A percentile compares a stretch with the other conserved stretches of the same genome.
These are phyloP conservation scores for Diaporthe citriasiana DNA, from an alignment of 2,329 filamentous ascomycete species.

Conservation along the genomic window DNA sequence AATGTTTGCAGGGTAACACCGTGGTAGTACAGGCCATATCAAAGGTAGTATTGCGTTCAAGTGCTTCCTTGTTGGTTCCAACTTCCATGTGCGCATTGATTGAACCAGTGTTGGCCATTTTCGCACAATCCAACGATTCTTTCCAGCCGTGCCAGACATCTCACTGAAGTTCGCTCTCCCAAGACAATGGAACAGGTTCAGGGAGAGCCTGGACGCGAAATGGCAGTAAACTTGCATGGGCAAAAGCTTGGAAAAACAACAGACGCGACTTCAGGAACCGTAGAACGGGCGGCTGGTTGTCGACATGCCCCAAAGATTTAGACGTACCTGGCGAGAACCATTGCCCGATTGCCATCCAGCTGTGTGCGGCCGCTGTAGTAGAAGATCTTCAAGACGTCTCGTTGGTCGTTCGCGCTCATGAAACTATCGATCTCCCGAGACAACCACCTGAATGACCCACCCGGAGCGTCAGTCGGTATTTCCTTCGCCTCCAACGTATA, in stretches of 20 bases:
- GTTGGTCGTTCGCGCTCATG: slow-evolving; percentile 65
- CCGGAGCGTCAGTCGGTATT: slow-evolving; percentile 61
- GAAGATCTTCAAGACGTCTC: slow-evolving; percentile 70
- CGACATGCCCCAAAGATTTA: neutral
- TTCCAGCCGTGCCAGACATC: neutral
- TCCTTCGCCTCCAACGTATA: slow-evolving; percentile 63
- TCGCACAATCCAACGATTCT: neutral
- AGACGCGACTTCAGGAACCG: neutral
- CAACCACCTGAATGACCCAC: slow-evolving; percentile 68
- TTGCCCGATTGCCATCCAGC: slow-evolving; percentile 68
- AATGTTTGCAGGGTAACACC: neutral
- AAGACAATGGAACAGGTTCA: neutral
- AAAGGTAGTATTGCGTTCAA: neutral
- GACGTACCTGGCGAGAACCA: slow-evolving; percentile 70
- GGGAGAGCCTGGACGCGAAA: neutral
- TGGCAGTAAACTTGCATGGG: slow-evolving; percentile 34
- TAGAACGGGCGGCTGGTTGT: neutral
- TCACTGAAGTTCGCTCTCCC: neutral
- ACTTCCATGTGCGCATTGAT: neutral
- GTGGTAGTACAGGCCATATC: neutral
- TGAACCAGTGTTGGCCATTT: neutral
- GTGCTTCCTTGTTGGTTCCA: neutral
- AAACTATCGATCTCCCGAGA: slow-evolving; percentile 66
- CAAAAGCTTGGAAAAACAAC: slow-evolving; percentile 18
- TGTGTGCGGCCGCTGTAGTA: slow-evolving; percentile 71